phyloP scores from a whole-genome alignment of 1,139 yeast species.

The Yamadazyma songkhlaensis region DNA sequence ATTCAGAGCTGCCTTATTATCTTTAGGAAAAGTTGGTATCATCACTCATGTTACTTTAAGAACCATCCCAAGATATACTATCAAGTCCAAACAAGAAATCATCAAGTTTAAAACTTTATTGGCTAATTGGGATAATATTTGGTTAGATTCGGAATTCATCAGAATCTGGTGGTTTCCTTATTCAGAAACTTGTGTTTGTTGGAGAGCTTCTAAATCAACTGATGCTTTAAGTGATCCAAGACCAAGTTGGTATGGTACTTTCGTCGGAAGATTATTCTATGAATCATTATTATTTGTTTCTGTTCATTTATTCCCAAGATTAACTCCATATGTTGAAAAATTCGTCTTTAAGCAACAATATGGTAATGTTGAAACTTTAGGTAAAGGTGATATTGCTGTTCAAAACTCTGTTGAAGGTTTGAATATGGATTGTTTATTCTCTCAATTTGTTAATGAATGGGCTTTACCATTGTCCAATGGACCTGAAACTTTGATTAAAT shows the following conservation, averaged over 20 bases:
- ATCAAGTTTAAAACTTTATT: constrained; percentile 72
- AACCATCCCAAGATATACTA: constrained; percentile 78
- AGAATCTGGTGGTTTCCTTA: constrained; percentile 99
- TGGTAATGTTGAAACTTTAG: constrained; percentile 69
- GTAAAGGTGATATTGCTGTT: constrained; percentile 65
- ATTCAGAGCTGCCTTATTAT: constrained; percentile 81
- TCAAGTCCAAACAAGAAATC: constrained; percentile 79
- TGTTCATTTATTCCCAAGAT: constrained; percentile 65
- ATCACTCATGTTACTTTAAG: constrained; percentile 87
- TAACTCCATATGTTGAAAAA: constrained; percentile 81
- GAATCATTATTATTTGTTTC: constrained; percentile 77
- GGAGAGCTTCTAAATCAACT: constrained; percentile 79
- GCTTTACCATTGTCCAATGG: constrained; percentile 83
- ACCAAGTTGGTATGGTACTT: constrained; percentile 83
- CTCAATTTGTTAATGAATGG: constrained; percentile 97
- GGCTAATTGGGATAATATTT: constrained; percentile 65
- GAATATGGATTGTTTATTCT: constrained; percentile 93
- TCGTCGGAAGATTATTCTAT: constrained; percentile 72
- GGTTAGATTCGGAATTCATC: constrained; percentile 90
- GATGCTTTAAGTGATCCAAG: constrained; percentile 68
- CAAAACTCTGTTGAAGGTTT: constrained; percentile 83
- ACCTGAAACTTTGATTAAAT: constrained; percentile 61
- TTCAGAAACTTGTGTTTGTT: constrained; percentile 75
- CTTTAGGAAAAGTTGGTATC: constrained; percentile 89
- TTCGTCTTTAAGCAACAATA: constrained; percentile 85